Conservation (phyloP, 768 basidiomycete genomes). For the Saitozyma podzolica region DNA sequence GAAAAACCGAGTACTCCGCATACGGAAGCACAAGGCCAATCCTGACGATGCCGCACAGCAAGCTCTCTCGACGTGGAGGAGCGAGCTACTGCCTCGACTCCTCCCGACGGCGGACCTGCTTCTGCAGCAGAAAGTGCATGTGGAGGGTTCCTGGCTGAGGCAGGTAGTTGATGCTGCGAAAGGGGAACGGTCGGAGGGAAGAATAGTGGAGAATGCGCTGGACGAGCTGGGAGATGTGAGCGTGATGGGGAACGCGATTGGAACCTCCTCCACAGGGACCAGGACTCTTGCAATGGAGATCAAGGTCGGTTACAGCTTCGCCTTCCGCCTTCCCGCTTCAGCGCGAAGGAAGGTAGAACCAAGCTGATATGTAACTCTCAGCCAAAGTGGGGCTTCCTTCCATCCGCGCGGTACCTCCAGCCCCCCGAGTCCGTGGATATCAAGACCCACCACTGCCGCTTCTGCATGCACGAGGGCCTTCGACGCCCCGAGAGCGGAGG, state of each 20-base stretch:
- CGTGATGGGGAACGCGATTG: slow-evolving; percentile 76
- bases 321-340: background rate
- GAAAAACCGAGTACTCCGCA: slow-evolving; percentile 68
- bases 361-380: slow-evolving; percentile 45
- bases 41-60: slow-evolving; percentile 52
- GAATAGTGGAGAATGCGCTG: slow-evolving; percentile 52
- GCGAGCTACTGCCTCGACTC: slow-evolving; percentile 64
- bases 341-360: background rate
- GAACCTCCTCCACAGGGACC: slow-evolving; percentile 48
- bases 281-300: slow-evolving; percentile 73
- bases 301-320: slow-evolving; percentile 63
- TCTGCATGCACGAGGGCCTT: slow-evolving; percentile 77
- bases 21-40: slow-evolving; percentile 62
- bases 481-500: slow-evolving; percentile 48
- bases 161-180: slow-evolving; percentile 59
- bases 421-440: slow-evolving; percentile 59
- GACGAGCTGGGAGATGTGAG: slow-evolving; percentile 55
- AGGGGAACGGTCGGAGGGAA: slow-evolving; percentile 60
- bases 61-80: slow-evolving; percentile 62
- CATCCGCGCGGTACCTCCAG: slow-evolving; percentile 62
- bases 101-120: slow-evolving; percentile 67
- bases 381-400: slow-evolving; percentile 98
- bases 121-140: slow-evolving; percentile 58
- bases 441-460: slow-evolving; percentile 78
- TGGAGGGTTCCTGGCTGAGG: slow-evolving; percentile 64